Base-by-base conservation (phyloP, 352 stramenopile genomes). In the Phytophthora sansomeana region DNA sequence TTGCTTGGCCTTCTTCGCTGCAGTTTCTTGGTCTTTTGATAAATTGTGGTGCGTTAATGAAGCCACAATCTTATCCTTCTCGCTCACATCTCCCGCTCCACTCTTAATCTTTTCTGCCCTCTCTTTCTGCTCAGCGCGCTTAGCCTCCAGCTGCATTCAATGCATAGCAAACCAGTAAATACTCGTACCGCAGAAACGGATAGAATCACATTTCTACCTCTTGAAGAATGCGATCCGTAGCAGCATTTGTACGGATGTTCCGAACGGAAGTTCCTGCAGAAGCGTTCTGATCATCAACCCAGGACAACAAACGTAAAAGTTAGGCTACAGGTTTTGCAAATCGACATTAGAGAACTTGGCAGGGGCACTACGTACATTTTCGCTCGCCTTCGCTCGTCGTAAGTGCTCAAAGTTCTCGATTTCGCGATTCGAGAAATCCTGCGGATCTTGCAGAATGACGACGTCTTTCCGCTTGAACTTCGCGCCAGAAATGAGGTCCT, bases 371-470 rank as follows among this genome's bases (percentile, higher is more conserved):
- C 62, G 14, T 54, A 89, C 80, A 51, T 74, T 67, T 17, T 81
- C 77, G 32, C 50, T 65, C 30, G 67, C 70, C 58, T 90, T 90
- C 9, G 88, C 78, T 32, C 80, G 78, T 21, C 91, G 76, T 10
- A 99, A 90, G 66, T 99, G 97, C 59, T 94, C 90, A 77, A 99
- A 99, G 67, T 98, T 98, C n/a, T 97, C 90, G 54, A 99, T 98
- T 79, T 99, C 97, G 17, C 97, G 85, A 39, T 87, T 86, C 26
- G 86, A 87, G 19, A 93, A 83, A 63, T 98, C 88, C 50, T 96
- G 78, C 0, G 96, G 96, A 79, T 99, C 96, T 61, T 99, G 97
- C 24, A 99, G 72, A 28, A 98, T 84, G 52, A 99, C 96, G 16
- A 99, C 91, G 79, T 99, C 91, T 53, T 93, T 94, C 59, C 88